Conservation (phyloP, 1,284 basidiomycete species). For the Ganoderma multipileum region DNA sequence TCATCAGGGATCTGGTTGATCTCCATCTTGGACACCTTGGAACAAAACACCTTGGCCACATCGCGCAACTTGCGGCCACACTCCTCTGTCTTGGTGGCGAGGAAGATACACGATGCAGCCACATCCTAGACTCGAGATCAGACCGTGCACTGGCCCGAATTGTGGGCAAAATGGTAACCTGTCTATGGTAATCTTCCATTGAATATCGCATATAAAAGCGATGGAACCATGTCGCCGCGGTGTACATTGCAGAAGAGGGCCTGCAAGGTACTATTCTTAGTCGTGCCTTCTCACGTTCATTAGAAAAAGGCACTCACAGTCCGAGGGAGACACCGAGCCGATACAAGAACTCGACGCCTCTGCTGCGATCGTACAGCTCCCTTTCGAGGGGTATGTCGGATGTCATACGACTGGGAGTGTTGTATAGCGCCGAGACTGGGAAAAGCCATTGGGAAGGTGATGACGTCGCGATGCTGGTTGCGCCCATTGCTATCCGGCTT, state of each 20-base stretch:
- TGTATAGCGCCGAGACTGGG: constrained; percentile 59
- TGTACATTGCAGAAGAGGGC: constrained; percentile 79
- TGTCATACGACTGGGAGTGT: constrained; percentile 57
- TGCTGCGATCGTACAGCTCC: constrained; percentile 77
- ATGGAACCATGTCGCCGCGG: constrained; percentile 91
- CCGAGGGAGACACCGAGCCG: constrained; percentile 76
- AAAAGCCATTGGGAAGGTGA: constrained; percentile 72
- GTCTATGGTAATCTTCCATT: constrained; percentile 84
- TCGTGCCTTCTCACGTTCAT: background rate
- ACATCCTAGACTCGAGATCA: constrained; percentile 66
- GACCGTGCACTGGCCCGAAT: background rate
- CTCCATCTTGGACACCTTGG: constrained; percentile 68
- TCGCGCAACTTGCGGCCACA: constrained; percentile 87
- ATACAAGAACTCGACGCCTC: constrained; percentile 83
- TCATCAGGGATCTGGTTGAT: constrained; percentile 63
- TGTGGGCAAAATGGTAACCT: constrained; percentile 50
- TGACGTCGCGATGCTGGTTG: constrained; percentile 19
- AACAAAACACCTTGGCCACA: constrained; percentile 79
- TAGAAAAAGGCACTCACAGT: constrained; percentile 57
- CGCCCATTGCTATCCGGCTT: constrained; percentile 22
- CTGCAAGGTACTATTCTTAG: constrained; percentile 46
- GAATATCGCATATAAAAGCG: constrained; percentile 94
- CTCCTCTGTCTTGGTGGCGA: constrained; percentile 92
- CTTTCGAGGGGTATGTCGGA: constrained; percentile 63
- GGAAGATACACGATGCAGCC: constrained; percentile 89